These are phyloP conservation scores for Cercospora zeina DNA, from an alignment of 2,329 filamentous ascomycete species.

Conservation along the genomic window DNA sequence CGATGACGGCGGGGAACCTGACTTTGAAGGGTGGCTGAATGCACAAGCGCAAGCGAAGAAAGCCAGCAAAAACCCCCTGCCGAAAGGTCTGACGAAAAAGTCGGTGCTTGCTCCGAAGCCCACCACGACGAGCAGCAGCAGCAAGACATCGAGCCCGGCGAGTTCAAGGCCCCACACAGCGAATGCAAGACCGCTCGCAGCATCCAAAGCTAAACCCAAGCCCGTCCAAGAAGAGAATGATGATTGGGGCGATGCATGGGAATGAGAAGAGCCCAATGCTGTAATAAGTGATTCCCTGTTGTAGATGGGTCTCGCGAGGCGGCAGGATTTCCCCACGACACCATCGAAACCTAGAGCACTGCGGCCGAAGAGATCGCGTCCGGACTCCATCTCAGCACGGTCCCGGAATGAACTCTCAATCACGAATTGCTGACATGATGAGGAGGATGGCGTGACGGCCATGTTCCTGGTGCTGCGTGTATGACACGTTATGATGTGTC, in stretches of 20 bases:
- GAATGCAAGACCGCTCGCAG: slow-evolving; percentile 19
- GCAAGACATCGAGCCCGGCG: slow-evolving; percentile 28
- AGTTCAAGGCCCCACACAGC: slow-evolving; percentile 31
- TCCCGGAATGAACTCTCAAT: slow-evolving; percentile 1
- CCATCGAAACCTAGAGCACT: background rate
- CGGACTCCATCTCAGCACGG: background rate
- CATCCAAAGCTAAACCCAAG: slow-evolving; percentile 33
- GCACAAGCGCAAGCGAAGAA: slow-evolving; percentile 78
- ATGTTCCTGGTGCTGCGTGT: background rate
- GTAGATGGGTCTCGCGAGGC: background rate
- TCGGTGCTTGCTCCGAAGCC: slow-evolving; percentile 40
- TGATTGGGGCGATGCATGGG: slow-evolving; percentile 46
- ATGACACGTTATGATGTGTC: background rate
- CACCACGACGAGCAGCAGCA: slow-evolving; percentile 20
- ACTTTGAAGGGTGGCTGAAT: slow-evolving; percentile 93
- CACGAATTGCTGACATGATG: slow-evolving; percentile 2
- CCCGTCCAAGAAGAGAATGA: slow-evolving; percentile 41
- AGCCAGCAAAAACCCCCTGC: slow-evolving; percentile 64
- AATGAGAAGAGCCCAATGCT: slow-evolving; percentile 21
- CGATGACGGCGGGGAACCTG: slow-evolving; percentile 83
- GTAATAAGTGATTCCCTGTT: background rate
- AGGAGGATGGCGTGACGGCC: background rate
- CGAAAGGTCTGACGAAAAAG: slow-evolving; percentile 76
- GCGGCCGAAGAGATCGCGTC: background rate
- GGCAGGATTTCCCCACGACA: background rate